phyloP scores from a whole-genome alignment of 306 rosid genomes.

The Aeschynomene evenia region DNA sequence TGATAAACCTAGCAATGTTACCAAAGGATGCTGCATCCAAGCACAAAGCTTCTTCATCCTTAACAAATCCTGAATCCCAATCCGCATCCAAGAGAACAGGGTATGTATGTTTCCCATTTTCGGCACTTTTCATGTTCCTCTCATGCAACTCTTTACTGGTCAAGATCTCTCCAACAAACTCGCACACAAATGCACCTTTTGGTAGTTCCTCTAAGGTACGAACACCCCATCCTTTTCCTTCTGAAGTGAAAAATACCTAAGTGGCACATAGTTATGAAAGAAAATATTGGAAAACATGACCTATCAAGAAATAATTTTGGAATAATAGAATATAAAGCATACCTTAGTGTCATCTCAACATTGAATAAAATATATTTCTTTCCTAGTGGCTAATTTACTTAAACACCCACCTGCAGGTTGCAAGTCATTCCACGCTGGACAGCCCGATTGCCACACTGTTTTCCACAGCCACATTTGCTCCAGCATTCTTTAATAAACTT shows the following conservation, averaged over 20 bases:
- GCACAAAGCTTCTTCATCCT: constrained; percentile 71
- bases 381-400: constrained; percentile 9
- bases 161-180: constrained; percentile 82
- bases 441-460: constrained; percentile 82
- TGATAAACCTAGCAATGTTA: constrained; percentile 85
- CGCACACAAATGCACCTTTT: constrained; percentile 92
- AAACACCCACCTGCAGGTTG: constrained; percentile 69
- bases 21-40: constrained; percentile 83
- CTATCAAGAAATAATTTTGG: constrained; percentile 6
- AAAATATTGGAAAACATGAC: not conserved
- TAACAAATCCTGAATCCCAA: constrained; percentile 63
- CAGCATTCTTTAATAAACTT: constrained; percentile 91
- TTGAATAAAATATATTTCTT: not conserved
- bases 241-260: constrained; percentile 78
- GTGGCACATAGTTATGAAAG: constrained; percentile 18
- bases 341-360: not conserved
- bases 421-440: constrained; percentile 82
- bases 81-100: constrained; percentile 67
- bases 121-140: constrained; percentile 51
- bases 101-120: constrained; percentile 45
- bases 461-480: constrained; percentile 88
- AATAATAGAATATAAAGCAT: constrained; percentile 15
- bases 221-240: constrained; percentile 97
- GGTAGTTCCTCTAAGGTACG: constrained; percentile 83
- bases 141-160: constrained; percentile 58